These are phyloP conservation scores for Linnemannia schmuckeri DNA, from an alignment of 192 early-diverging fungal genomes.

Conservation along the genomic window DNA sequence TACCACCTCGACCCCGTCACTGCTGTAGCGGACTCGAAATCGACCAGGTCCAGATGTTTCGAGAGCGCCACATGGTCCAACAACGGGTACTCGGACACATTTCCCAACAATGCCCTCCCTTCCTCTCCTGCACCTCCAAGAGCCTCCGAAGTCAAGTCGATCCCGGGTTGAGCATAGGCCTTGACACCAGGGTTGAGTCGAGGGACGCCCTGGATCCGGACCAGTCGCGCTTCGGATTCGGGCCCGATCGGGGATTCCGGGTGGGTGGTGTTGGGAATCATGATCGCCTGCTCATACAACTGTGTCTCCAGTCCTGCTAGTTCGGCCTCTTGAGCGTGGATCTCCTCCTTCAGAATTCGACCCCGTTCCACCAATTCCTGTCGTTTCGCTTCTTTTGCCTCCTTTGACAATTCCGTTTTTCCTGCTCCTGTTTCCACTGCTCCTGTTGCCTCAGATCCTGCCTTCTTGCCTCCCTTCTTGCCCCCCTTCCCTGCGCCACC, in stretches of 20 bases:
- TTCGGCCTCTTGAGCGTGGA: constrained; percentile 65
- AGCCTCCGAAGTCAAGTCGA: background rate
- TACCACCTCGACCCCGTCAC: constrained; percentile 89
- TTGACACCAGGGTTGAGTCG: constrained; percentile 40
- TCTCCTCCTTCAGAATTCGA: constrained; percentile 66
- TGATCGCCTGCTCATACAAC: constrained; percentile 73
- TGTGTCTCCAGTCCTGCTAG: constrained; percentile 63
- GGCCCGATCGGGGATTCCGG: constrained; percentile 80
- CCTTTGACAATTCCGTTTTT: background rate
- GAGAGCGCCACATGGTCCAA: constrained; percentile 81
- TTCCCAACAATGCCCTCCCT: constrained; percentile 21
- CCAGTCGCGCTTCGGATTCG: constrained; percentile 72
- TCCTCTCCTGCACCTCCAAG: constrained; percentile 24
- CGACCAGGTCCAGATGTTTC: constrained; percentile 75
- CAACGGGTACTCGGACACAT: constrained; percentile 44
- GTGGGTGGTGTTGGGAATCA: constrained; percentile 87
- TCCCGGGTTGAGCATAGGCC: constrained; percentile 34
- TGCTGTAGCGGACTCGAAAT: constrained; percentile 84
- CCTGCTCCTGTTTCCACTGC: background rate
- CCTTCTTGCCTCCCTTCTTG: constrained; percentile 19
- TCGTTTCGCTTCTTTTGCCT: constrained; percentile 22
- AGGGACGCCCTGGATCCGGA: constrained; percentile 62
- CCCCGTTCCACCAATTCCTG: constrained; percentile 64
- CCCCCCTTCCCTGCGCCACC: background rate
- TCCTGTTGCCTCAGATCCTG: background rate